Percentiles rank a stretch among this genome's conserved stretches.
Conservation (phyloP, 306 rosid genomes). For the Alnus rubra region DNA sequence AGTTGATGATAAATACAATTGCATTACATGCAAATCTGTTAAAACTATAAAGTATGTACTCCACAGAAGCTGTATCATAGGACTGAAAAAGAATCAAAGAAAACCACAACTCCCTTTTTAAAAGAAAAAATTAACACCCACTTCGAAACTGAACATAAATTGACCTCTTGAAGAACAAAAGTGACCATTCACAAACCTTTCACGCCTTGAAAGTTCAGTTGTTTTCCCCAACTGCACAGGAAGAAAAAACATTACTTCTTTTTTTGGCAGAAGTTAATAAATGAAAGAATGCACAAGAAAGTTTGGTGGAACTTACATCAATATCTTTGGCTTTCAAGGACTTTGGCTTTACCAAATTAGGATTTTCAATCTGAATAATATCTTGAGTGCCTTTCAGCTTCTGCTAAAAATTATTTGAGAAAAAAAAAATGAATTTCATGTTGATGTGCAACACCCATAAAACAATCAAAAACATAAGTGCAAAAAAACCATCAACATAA, state of each 20-base stretch:
- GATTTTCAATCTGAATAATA: slow-evolving; percentile 88
- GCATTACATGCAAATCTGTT: background rate
- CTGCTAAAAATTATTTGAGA: slow-evolving; percentile 41
- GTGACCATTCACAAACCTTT: slow-evolving; percentile 57
- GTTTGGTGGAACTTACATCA: slow-evolving; percentile 60
- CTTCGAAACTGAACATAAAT: slow-evolving; percentile 10
- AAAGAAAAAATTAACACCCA: background rate
- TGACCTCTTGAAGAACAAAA: slow-evolving; percentile 14
- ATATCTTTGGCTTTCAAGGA: slow-evolving; percentile 65
- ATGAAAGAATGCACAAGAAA: slow-evolving; percentile 10
- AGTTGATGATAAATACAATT: slow-evolving; percentile 3
- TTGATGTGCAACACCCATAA: background rate
- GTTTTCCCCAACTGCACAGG: slow-evolving; percentile 65
- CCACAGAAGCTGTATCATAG: background rate
- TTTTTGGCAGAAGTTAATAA: slow-evolving; percentile 3
- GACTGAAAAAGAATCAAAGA: background rate
- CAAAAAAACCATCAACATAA: slow-evolving; percentile 1
- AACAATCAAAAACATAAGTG: slow-evolving; percentile 13
- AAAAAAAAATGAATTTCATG: slow-evolving; percentile 16
- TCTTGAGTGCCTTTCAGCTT: slow-evolving; percentile 84
- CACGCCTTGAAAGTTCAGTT: slow-evolving; percentile 93
- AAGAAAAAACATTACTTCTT: slow-evolving; percentile 17
- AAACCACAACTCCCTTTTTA: background rate
- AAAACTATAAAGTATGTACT: background rate
- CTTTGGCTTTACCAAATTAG: slow-evolving; percentile 81